Evolutionary conservation across 306 rosid genomes (phyloP), one percentile per base, ranked within the genome.

Genomic region (Ceratonia siliqua): DNA sequence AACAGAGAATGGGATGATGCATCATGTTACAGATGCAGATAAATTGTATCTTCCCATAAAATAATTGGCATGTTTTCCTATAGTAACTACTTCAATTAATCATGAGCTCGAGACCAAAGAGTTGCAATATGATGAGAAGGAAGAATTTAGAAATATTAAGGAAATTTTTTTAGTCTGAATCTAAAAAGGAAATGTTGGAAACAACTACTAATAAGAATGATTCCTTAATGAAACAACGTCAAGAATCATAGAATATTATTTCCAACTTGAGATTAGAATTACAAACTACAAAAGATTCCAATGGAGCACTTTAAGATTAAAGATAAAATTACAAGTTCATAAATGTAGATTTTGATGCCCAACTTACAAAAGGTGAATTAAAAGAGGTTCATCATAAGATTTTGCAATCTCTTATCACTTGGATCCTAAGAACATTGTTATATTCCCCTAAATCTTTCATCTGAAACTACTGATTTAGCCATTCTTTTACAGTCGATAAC

Each of bases 261-360:
- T 79, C 68, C 62, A 79, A 73, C 84, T 85, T 91, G 87, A 84
- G 85, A 81, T 45, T 78, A 48, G 92, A 89, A 73, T 61, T 91
- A 58, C 76, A 78, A 66, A 50, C 76, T 42, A 62, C 84, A n/a
- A 79, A 76, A 61, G 85, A 87, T 67, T 86, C 87, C 18, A 79
- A 85, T 43, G 82, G 49, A 75, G 59, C 53, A 63, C 76, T 83
- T 70, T 87, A 81, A 83, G 73, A 84, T 61, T 86, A 85, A 71
- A 77, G 73, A 5, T 81, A 67, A 59, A 72, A 72, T 70, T 86
- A 85, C 24, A 75, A 85, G 62, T 30, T 53, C 72, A 75, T 67
- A 48, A 80, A 77, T 64, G 84, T 85, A 53, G 86, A 89, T 85
- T 80, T 86, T 43, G 86, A 88, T 9, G 54, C 64, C 5, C 88